A percentile compares a stretch with the other conserved stretches of the same genome.
phyloP scores from a whole-genome alignment of 1,284 basidiomycete species.

The Ceratobasidium sp. region DNA sequence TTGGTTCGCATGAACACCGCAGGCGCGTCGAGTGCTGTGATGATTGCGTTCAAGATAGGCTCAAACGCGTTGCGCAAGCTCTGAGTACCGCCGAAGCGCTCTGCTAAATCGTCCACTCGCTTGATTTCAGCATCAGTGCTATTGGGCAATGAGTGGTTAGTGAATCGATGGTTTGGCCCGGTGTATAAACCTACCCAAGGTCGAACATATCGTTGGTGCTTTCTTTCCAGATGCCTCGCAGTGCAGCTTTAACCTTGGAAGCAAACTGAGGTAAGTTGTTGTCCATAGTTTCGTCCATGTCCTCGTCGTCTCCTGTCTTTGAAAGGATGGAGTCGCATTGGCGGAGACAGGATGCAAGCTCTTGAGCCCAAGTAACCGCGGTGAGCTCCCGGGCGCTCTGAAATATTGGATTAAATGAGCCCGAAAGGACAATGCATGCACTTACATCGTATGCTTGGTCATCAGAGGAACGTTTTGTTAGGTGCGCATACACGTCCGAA shows the following conservation, averaged over 20 bases:
- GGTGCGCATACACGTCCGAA: conserved; percentile 65
- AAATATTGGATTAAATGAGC: conserved; percentile 14
- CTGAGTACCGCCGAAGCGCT: conserved; percentile 78
- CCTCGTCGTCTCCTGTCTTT: conserved; percentile 47
- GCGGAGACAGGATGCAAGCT: conserved; percentile 67
- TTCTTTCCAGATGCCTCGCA: conserved; percentile 73
- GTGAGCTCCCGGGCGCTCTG: conserved; percentile 80
- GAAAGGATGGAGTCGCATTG: conserved; percentile 58
- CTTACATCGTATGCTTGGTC: conserved; percentile 79
- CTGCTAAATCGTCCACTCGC: conserved; percentile 70
- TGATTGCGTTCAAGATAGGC: conserved; percentile 76
- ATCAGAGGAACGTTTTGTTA: conserved; percentile 70
- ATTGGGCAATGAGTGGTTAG: conserved; percentile 31
- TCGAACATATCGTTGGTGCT: conserved; percentile 73
- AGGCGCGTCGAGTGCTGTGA: conserved; percentile 77
- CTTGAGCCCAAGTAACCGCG: conserved; percentile 74
- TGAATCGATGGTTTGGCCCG: neutral
- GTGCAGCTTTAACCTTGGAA: conserved; percentile 61
- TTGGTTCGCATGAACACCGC: conserved; percentile 90
- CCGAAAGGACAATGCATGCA: neutral
- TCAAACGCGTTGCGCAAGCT: conserved; percentile 78
- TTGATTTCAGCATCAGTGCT: conserved; percentile 71
- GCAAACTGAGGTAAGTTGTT: conserved; percentile 58
- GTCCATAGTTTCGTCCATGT: conserved; percentile 44
- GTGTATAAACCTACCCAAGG: conserved; percentile 60